Evolutionary conservation across 1,284 basidiomycete genomes (phyloP), one percentile per base, ranked within the genome.

Genomic region (Sporisorium iseilematis-ciliati): DNA sequence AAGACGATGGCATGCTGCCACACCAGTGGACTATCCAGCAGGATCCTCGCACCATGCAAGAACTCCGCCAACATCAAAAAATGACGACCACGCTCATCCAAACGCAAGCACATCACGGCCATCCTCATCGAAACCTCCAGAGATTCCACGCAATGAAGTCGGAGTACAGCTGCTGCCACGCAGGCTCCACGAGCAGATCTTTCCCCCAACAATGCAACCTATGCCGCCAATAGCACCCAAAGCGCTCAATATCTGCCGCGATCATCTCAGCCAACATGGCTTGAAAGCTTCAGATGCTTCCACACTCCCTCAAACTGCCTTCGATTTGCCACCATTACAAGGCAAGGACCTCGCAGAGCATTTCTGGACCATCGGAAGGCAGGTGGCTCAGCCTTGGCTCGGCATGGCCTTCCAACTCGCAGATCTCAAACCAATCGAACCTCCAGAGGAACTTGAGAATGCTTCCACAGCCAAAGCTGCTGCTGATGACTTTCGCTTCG

Each of bases 101-200:
- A 12, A 7, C 31, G 14, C 23, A n/a, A n/a, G 3, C 42, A 53
- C 26, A n/a, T 14, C 54, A 33, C 23, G 18, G 38, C 16, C 40
- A 18, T 5, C 40, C 7, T 20, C 43, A 7, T 23, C 48, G 1
- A 21, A 23, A 4, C 43, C 42, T 11, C 29, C 16, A 12, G 43
- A 65, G 40, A 57, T 76, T 21, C 74, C 69, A 25, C 68, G 93
- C 57, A 97, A 97, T 82, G 90, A 93, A 74, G 89, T 95, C 35
- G 95, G 95, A 20, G 95, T 98, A 3, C 95, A 99, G 84, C 89
- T 98, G 54, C 90, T 99, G 33, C 93, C 94, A 3, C 89, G 90
- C 6, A 87, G 88, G 29, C 86, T 97, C 18, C 94, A 96, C 85
- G 83, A 87, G 5, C 95, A 97, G 83, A 88, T 97, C 61, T 98